These are phyloP conservation scores for Mucor irregularis DNA, from an alignment of 371 early-diverging fungal genomes.

Conservation along the genomic window DNA sequence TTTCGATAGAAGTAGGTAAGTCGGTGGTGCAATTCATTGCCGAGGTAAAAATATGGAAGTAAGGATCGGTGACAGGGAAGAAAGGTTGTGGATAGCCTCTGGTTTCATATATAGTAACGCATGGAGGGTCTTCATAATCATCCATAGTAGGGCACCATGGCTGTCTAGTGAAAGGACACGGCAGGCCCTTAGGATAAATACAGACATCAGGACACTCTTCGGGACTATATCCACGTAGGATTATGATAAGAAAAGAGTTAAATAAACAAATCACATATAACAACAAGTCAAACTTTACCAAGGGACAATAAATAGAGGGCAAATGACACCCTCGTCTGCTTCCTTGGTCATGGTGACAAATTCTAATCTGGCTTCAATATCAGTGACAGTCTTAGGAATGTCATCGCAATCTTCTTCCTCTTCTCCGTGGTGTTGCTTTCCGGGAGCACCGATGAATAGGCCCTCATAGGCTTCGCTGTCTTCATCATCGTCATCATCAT, in stretches of 20 bases:
- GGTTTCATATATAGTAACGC: neutral
- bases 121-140: neutral
- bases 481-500: neutral
- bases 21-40: neutral
- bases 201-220: slow-evolving; percentile 25
- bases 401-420: neutral
- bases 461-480: neutral
- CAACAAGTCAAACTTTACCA: neutral
- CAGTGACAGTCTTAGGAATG: neutral
- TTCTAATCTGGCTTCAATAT: neutral
- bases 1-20: neutral
- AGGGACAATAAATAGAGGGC: slow-evolving; percentile 1
- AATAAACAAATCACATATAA: neutral
- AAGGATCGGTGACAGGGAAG: neutral
- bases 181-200: slow-evolving; percentile 17
- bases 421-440: too few relatives aligned
- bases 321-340: neutral
- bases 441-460: too few relatives aligned
- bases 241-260: neutral
- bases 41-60: neutral
- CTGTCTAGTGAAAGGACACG: slow-evolving; percentile 19
- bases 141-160: slow-evolving; percentile 7
- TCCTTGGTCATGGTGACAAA: neutral
- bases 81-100: neutral
- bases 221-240: slow-evolving; percentile 26